Conservation (phyloP, 108 stramenopile species). For the Parmales sp. region DNA sequence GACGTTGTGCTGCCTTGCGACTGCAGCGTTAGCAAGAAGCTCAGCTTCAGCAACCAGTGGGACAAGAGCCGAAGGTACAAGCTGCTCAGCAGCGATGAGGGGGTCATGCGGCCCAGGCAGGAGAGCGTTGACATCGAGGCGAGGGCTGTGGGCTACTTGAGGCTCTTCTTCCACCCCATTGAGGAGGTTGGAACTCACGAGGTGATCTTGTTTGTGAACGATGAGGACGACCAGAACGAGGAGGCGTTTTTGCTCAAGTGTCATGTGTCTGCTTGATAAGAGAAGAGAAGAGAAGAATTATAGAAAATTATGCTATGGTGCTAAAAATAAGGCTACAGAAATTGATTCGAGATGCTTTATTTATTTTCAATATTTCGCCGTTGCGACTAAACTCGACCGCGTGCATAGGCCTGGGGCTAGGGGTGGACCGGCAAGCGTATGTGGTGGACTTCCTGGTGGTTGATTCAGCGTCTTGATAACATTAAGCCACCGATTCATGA, state of each 20-base stretch:
- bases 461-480: no score
- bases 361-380: no score
- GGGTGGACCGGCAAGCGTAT: no score
- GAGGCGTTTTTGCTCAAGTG: slow-evolving; percentile 32
- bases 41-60: slow-evolving; percentile 47
- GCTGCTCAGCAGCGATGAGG: slow-evolving; percentile 31
- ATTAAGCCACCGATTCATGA: no score
- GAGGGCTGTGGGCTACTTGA: slow-evolving; percentile 31
- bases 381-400: no score
- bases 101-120: slow-evolving; percentile 27
- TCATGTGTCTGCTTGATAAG: not conserved
- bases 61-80: slow-evolving; percentile 20
- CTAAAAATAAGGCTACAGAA: no score
- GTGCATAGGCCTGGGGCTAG: no score
- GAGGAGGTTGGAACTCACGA: slow-evolving; percentile 10
- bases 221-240: slow-evolving; percentile 35
- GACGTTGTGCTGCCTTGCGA: slow-evolving; percentile 30
- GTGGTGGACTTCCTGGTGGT: no score
- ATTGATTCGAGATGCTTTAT: no score
- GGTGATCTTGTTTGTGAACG: slow-evolving; percentile 39
- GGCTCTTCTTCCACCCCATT: slow-evolving; percentile 29
- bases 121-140: slow-evolving; percentile 29
- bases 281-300: not conserved
- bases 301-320: no score
- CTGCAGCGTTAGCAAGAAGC: slow-evolving; percentile 33